Evolutionary conservation across 1,284 basidiomycete species (phyloP).

Genomic region (Ustilago bromivora): DNA sequence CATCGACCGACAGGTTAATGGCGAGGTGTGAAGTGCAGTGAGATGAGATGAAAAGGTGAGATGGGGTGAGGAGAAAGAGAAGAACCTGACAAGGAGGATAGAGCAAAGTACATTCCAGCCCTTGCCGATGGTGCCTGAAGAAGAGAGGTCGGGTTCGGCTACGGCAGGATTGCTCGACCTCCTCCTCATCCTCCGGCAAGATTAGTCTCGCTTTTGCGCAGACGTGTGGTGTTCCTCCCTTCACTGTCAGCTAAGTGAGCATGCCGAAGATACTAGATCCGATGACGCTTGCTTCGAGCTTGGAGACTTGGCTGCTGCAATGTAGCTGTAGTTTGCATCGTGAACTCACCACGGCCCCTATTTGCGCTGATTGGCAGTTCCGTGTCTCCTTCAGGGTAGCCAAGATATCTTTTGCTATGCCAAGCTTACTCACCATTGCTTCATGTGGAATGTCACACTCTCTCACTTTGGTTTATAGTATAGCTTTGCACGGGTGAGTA

Average conservation of each 20-base stretch:
- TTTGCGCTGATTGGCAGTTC: background rate
- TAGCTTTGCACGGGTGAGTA: too few species aligned
- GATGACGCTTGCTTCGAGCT: background rate
- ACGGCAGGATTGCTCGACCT: background rate
- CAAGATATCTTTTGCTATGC: background rate
- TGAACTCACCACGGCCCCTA: background rate
- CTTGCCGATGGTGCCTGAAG: conserved; percentile 4
- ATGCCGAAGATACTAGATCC: background rate
- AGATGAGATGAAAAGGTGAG: background rate
- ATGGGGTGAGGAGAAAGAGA: background rate
- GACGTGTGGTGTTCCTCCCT: background rate
- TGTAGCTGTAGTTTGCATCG: background rate
- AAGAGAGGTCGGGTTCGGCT: conserved; percentile 9
- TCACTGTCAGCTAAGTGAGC: background rate
- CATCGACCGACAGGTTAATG: background rate
- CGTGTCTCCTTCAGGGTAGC: background rate
- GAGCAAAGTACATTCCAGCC: conserved; percentile 5
- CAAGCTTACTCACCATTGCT: background rate
- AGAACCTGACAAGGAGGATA: background rate
- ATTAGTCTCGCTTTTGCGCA: background rate
- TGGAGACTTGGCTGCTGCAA: too few species aligned
- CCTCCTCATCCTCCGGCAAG: background rate
- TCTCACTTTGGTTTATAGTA: too few species aligned
- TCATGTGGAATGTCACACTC: conserved; percentile 9
- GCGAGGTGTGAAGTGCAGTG: background rate